These are phyloP conservation scores for Ilyonectria mors-panacis DNA, from an alignment of 2,329 filamentous ascomycete genomes.

Conservation along the genomic window DNA sequence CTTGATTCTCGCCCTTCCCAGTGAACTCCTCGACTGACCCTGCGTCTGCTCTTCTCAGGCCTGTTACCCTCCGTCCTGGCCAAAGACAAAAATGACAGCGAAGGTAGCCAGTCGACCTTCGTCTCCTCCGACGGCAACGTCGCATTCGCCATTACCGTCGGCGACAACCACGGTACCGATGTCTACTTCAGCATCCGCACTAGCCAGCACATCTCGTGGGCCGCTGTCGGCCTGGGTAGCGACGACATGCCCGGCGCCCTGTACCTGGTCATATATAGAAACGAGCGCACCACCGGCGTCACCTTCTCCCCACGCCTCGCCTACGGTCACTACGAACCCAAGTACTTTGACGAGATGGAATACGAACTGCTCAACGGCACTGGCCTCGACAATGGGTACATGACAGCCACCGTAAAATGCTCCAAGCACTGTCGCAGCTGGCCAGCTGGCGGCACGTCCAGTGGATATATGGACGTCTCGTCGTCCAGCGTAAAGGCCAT, in stretches of 20 bases:
- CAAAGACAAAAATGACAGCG: constrained; percentile 41
- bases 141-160: constrained; percentile 66
- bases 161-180: constrained; percentile 61
- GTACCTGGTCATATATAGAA: constrained; percentile 69
- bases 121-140: constrained; percentile 60
- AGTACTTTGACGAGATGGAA: constrained; percentile 60
- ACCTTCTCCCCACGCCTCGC: constrained; percentile 70
- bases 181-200: constrained; percentile 70
- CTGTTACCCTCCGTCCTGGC: constrained; percentile 46
- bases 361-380: constrained; percentile 63
- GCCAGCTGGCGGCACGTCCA: constrained; percentile 51
- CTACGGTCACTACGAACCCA: constrained; percentile 67
- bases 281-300: constrained; percentile 62
- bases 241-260: constrained; percentile 66
- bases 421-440: constrained; percentile 66
- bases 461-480: constrained; percentile 66
- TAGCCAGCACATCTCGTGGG: constrained; percentile 63
- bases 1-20: background rate
- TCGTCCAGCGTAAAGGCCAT: constrained; percentile 65
- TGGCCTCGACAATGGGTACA: constrained; percentile 61
- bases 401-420: constrained; percentile 68
- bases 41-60: constrained; percentile 29
- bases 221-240: constrained; percentile 68
- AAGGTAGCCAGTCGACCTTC: constrained; percentile 59
- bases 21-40: constrained; percentile 16